Evolutionary conservation across 495 filamentous ascomycete genomes (phyloP).

Genomic region (Ascodesmis nigricans): DNA sequence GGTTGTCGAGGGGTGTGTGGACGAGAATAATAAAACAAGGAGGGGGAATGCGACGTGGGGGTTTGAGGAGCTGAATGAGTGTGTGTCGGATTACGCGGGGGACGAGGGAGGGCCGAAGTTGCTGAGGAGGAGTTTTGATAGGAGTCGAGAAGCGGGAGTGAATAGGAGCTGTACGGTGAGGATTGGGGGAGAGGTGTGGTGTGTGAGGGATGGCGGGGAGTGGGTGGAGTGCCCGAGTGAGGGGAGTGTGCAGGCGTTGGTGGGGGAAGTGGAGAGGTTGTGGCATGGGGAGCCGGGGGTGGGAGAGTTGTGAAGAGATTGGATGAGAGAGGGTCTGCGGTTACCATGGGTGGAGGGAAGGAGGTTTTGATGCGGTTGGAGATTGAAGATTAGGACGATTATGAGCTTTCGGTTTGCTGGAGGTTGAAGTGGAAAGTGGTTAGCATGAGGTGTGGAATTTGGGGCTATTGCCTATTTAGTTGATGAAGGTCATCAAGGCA

Average conservation of each 20-base stretch:
- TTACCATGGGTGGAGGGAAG: slow-evolving; percentile 3
- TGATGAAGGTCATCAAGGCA: slow-evolving; percentile 1
- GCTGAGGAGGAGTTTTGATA: slow-evolving; percentile 52
- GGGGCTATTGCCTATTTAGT: neutral
- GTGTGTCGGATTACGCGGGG: slow-evolving; percentile 32
- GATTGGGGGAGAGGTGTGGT: slow-evolving; percentile 55
- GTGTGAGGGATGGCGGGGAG: slow-evolving; percentile 53
- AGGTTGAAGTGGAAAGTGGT: neutral
- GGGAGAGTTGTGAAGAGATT: neutral
- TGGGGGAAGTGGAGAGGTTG: slow-evolving; percentile 43
- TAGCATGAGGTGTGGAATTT: neutral
- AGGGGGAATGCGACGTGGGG: too few relatives aligned
- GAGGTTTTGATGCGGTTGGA: neutral
- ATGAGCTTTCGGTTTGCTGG: too few relatives aligned
- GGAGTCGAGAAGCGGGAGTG: slow-evolving; percentile 41
- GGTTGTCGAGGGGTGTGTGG: slow-evolving; percentile 61
- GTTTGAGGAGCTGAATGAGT: slow-evolving; percentile 63
- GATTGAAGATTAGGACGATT: neutral
- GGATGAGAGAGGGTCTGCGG: slow-evolving; percentile 1
- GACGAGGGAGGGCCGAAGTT: slow-evolving; percentile 46
- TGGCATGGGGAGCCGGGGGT: neutral
- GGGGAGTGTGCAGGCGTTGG: slow-evolving; percentile 43
- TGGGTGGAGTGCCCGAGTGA: slow-evolving; percentile 67
- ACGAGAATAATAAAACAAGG: too few relatives aligned
- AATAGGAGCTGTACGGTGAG: slow-evolving; percentile 76